Conservation (phyloP, 2,329 filamentous ascomycete species). For the Cyclaneusma minus region DNA sequence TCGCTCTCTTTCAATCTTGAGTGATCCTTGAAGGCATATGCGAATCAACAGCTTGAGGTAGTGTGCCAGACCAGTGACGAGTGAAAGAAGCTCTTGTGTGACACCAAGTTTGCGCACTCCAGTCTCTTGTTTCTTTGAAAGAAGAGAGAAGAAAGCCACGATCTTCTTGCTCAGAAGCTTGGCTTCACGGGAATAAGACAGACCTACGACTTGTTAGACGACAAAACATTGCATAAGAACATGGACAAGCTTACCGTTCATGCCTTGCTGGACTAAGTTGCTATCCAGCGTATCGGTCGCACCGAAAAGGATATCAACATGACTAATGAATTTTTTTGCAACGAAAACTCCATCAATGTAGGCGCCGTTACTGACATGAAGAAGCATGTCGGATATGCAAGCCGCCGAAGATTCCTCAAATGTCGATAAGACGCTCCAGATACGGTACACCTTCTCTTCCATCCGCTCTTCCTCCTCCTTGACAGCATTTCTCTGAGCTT, state of each 20-base stretch:
- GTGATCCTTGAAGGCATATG: constrained; percentile 84
- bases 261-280: constrained; percentile 49
- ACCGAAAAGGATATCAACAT: constrained; percentile 83
- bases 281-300: constrained; percentile 75
- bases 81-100: constrained; percentile 91
- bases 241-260: constrained; percentile 50
- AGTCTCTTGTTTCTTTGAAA: constrained; percentile 88
- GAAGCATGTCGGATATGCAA: constrained; percentile 96
- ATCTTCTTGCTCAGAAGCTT: constrained; percentile 99
- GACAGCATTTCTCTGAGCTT: constrained; percentile 59
- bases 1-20: constrained; percentile 80
- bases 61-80: constrained; percentile 90
- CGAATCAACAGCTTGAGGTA: constrained; percentile 95
- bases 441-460: constrained; percentile 94
- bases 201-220: constrained; percentile 31
- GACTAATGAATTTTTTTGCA: constrained; percentile 89
- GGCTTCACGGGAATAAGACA: constrained; percentile 89
- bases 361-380: constrained; percentile 94
- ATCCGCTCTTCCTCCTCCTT: constrained; percentile 81
- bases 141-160: constrained; percentile 87
- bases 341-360: constrained; percentile 92
- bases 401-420: constrained; percentile 97
- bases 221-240: neutral
- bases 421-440: constrained; percentile 93
- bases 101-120: constrained; percentile 85